These are phyloP conservation scores for Pilobolus umbonatus DNA, from an alignment of 192 early-diverging fungal species.

Conservation along the genomic window DNA sequence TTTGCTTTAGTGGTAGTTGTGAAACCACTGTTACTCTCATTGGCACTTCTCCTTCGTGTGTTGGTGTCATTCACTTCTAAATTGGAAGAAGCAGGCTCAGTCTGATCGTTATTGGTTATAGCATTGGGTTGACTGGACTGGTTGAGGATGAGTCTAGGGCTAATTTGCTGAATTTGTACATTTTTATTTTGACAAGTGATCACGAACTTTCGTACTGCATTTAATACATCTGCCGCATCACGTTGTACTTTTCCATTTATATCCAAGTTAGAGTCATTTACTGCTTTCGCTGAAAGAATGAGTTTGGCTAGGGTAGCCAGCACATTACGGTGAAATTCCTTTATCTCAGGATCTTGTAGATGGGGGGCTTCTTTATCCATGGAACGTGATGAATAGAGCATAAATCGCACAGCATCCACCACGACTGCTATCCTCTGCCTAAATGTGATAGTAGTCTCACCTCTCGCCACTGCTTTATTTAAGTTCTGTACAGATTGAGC, in stretches of 20 bases:
- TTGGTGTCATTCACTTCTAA: not conserved
- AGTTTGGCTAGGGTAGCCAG: constrained; percentile 82
- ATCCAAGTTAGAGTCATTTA: constrained; percentile 45
- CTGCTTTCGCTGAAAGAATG: constrained; percentile 81
- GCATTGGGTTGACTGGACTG: not conserved
- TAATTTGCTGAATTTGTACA: constrained; percentile 38
- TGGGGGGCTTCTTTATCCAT: constrained; percentile 64
- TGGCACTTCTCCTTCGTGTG: not conserved
- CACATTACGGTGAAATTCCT: constrained; percentile 70
- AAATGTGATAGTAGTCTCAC: not conserved
- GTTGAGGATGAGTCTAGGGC: constrained; percentile 24
- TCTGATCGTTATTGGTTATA: not conserved
- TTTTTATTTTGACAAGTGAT: constrained; percentile 32
- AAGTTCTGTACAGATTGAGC: constrained; percentile 20
- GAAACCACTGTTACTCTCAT: not conserved
- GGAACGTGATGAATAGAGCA: constrained; percentile 78
- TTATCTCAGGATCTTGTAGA: constrained; percentile 61
- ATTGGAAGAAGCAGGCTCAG: not conserved
- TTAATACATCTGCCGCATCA: constrained; percentile 72
- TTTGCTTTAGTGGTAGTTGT: constrained; percentile 11
- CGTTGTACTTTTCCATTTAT: constrained; percentile 66
- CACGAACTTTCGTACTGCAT: constrained; percentile 73
- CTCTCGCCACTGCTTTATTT: constrained; percentile 7
- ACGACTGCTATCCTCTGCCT: constrained; percentile 32
- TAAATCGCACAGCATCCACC: constrained; percentile 76